A percentile compares a stretch with the other conserved stretches of the same genome.
phyloP scores from a whole-genome alignment of 1,139 yeast species.

The Pichia sp. region DNA sequence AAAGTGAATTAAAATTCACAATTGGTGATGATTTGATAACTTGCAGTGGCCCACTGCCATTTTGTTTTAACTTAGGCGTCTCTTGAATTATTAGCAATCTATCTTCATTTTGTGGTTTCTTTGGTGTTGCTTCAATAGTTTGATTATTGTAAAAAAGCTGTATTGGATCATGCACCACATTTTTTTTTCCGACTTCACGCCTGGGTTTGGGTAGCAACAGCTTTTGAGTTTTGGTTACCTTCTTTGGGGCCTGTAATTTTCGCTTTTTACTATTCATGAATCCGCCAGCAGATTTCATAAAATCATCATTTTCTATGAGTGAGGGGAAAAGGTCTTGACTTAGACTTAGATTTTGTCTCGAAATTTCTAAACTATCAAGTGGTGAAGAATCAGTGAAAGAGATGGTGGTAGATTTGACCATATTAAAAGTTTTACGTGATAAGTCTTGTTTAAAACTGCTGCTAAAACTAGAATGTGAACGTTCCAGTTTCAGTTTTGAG shows the following conservation, averaged over 20 bases:
- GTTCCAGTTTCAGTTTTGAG: conserved; percentile 19
- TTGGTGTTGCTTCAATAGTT: conserved; percentile 22
- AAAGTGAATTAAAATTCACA: neutral
- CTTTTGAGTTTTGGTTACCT: neutral
- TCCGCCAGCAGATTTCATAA: conserved; percentile 1
- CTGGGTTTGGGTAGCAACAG: neutral
- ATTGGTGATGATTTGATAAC: neutral
- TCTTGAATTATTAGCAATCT: neutral
- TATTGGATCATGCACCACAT: neutral
- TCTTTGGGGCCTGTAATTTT: conserved; percentile 7
- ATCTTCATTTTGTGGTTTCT: neutral
- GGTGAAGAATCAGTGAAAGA: too few species aligned
- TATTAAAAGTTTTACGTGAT: conserved; percentile 28
- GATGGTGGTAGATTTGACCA: conserved; percentile 20
- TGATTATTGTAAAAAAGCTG: conserved; percentile 10
- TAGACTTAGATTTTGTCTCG: neutral
- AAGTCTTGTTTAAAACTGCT: conserved; percentile 18
- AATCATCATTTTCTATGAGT: neutral
- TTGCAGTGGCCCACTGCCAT: too few species aligned
- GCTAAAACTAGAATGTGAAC: conserved; percentile 22
- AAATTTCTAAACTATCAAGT: too few species aligned
- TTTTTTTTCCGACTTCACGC: neutral
- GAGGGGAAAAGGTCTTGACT: neutral
- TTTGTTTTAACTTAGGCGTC: neutral
- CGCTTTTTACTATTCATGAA: conserved; percentile 13